These are phyloP conservation scores for Pichia scutulata DNA, from an alignment of 805 yeast genomes.

Conservation along the genomic window DNA sequence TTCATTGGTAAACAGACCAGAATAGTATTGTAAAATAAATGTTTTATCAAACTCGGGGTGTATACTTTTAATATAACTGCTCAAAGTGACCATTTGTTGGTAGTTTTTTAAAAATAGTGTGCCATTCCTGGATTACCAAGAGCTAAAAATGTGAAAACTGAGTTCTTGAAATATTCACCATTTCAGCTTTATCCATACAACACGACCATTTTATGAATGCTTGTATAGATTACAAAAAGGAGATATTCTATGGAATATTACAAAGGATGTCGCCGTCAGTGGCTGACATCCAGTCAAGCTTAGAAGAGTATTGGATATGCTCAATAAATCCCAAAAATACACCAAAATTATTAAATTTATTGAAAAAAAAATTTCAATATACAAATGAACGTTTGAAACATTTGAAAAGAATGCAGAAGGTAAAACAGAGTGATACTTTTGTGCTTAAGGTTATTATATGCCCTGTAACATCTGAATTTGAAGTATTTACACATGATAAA, in stretches of 20 bases:
- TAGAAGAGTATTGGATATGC: slow-evolving; percentile 38
- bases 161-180: no score
- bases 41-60: background rate
- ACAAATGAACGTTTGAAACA: slow-evolving; percentile 31
- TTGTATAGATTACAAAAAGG: slow-evolving; percentile 36
- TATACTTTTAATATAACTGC: background rate
- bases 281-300: slow-evolving; percentile 20
- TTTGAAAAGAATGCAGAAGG: slow-evolving; percentile 45
- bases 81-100: background rate
- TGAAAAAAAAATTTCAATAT: slow-evolving; percentile 19
- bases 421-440: slow-evolving; percentile 4
- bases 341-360: slow-evolving; percentile 20
- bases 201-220: background rate
- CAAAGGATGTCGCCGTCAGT: slow-evolving; percentile 33
- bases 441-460: slow-evolving; percentile 37
- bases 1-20: slow-evolving; percentile 3
- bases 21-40: background rate
- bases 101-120: no score
- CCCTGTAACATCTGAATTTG: slow-evolving; percentile 30
- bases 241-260: slow-evolving; percentile 32
- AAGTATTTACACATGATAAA: slow-evolving; percentile 14
- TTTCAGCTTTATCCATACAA: background rate
- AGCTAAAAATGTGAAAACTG: no score
- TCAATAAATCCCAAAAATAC: slow-evolving; percentile 31
- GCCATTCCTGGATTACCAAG: background rate